Evolutionary conservation across 169 alveolate genomes (phyloP), one percentile per base, ranked within the genome.

Genomic region (Cryptosporidium bovis): DNA sequence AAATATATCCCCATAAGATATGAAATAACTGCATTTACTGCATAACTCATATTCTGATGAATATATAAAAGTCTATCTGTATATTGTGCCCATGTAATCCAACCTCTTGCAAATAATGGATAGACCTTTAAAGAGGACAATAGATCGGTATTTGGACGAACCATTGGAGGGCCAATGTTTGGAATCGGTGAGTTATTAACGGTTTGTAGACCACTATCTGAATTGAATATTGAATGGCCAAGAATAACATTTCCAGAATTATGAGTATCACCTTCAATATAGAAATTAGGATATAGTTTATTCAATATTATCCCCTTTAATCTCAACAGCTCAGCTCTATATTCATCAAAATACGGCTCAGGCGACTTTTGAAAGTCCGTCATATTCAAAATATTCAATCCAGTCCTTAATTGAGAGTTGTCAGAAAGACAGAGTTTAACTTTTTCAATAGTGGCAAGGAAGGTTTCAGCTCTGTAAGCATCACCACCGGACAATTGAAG

Each of bases 21-120:
- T 46, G 93, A 93, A 68, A 90, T 91, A 4, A 92, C 91, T 31
- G 95, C 91, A 40, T 90, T 58, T 33, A 90, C 95, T 6, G 92
- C 87, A 36, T 87, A 58, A 56, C 84, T 65, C 90, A 91, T 83
- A 68, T 90, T 87, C 71, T 91, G 87, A 44, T 60, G 92, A 13
- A 51, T 82, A 58, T 82, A 85, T 48, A 83, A 83, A 65, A 87
- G 85, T 82, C 90, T 87, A 36, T 90, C 93, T 48, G 84, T 67
- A 67, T 82, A 64, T 51, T 87, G 84, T 16, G 95, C 95, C 95
- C 95, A 92, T 3, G 91, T 51, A 31, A 91, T 71, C 95, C 95
- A 92, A 55, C 90, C 91, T 44, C 92, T 91, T 34, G 93, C 69
- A 65, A 90, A 33, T 48, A 91, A 68, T 27, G 95, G 95, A 46